Percentiles rank a stretch among this genome's conserved stretches.
phyloP scores from a whole-genome alignment of 495 filamentous ascomycete species.

The Penicillium fimorum region DNA sequence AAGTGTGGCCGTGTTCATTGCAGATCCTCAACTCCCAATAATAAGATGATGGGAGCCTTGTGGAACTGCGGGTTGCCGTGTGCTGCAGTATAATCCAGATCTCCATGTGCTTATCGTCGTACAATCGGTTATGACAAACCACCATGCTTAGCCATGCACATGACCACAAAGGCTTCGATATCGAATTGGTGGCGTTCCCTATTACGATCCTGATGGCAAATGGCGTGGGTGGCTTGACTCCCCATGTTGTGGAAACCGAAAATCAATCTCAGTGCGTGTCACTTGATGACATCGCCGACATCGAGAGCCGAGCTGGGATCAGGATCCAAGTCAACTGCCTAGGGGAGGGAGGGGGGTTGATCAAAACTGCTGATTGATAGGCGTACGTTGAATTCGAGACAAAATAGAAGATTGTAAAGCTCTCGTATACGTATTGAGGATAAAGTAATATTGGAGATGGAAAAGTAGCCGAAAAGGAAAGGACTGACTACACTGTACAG shows the following conservation, averaged over 20 bases:
- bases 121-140: neutral
- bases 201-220: conserved; percentile 5
- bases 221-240: neutral
- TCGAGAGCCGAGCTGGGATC: conserved; percentile 1
- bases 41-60: neutral
- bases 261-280: conserved; percentile 1
- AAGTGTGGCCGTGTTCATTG: neutral
- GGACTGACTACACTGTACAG: neutral
- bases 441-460: neutral
- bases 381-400: neutral
- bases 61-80: neutral
- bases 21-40: neutral
- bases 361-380: neutral
- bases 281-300: neutral
- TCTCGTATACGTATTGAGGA: neutral
- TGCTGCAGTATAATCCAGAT: neutral
- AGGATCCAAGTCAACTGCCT: neutral
- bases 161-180: neutral
- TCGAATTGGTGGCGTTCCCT: neutral
- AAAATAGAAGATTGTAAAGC: neutral
- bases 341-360: too few species aligned
- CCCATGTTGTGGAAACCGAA: neutral
- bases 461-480: neutral
- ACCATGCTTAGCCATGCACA: neutral
- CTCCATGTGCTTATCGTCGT: neutral